Base-by-base conservation (phyloP, 306 rosid species). In the Heteromeles arbutifolia region DNA sequence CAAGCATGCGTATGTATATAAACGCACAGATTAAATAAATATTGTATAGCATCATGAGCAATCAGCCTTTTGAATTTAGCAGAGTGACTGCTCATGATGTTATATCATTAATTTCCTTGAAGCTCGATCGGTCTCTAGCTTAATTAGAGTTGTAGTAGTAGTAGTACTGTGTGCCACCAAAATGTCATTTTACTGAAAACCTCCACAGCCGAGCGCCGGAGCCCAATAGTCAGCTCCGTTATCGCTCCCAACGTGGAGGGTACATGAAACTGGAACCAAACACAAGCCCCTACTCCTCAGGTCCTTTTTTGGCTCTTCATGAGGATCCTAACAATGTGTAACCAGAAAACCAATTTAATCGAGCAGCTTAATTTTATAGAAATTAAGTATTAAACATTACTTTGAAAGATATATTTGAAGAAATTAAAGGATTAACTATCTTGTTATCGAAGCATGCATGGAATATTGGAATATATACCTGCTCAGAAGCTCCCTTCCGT, bases 41-140 rank as follows among this genome's bases (percentile, higher is more conserved):
- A 84, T 76, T 77, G 89, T 85, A 96, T 96, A 96, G 93, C 98
- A 96, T 96, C 99, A 96, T 92, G 98, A 92, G 99, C 99, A 96
- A 90, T 96, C 99, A 96, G 91, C 93, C 99, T 96, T 92, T 54
- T 76, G 39, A 7, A 67, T 69, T 82, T 74, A 84, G 91, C 92
- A 96, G 99, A 96, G 89, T 96, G 98, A 92, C 90, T 92, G 98
- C 97, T 96, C 97, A 81, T 96, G 99, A 96, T 96, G 88, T 86
- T 96, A 96, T 92, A 92, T 84, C 90, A 76, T 90, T 82, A 50
- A 73, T 72, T 69, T 84, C 85, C 87, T 62, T 85, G 82, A 85
- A 78, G 78, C 67, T 77, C 56, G 61, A 57, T 53, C 8, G 69
- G 28, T 44, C 57, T 26, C 43, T 39, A n/a, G 26, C 77, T 73